Base-by-base conservation (phyloP, 2,329 filamentous ascomycete species). In the Fusarium sp. region DNA sequence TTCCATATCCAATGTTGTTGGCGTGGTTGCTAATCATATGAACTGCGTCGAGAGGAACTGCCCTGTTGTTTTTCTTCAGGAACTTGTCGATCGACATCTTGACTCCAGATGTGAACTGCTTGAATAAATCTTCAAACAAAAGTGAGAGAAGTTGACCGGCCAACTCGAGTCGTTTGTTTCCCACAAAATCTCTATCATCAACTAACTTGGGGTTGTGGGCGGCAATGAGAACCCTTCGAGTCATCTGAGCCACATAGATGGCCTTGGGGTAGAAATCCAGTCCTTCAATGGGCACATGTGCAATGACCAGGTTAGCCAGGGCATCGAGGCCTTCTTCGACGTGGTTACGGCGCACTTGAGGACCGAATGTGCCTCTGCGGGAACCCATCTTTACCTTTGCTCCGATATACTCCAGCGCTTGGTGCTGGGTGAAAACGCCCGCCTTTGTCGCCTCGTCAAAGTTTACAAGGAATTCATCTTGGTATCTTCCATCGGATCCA, bases 231-330 rank as follows among this genome's bases (percentile, higher is more conserved):
- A 98, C 95, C 81, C 95, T 90, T n/a, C 96, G 92, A 33, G 95
- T 94, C 96, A 99, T 99, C 85, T 97, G 94, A 53, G 95, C 95
- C 61, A 99, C 91, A 78, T 98, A 99, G 14, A 98, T 89, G 28
- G 95, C 95, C 81, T 99, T 99, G n/a, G 95, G 95, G 62, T 96
- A 91, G 81, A 98, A 98, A 79, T 99, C 95, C 75, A 97, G 89
- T 50, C 94, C 94, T 75, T 94, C 90, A 41, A 99, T 95, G 10
- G 95, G 92, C 35, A 99, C 95, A 77, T 99, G 96, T 12, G 96
- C 95, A 68, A 99, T 94, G 70, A 99, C 93, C 61, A 98, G 92
- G 78, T 95, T 95, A 24, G 95, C 93, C 44, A 99, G 87, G 26
- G 95, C 95, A 81, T 99, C 96, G 3, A 99, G 88, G 7, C 95